Conservation (phyloP, 192 early-diverging fungal species). For the Coemansia erecta region DNA sequence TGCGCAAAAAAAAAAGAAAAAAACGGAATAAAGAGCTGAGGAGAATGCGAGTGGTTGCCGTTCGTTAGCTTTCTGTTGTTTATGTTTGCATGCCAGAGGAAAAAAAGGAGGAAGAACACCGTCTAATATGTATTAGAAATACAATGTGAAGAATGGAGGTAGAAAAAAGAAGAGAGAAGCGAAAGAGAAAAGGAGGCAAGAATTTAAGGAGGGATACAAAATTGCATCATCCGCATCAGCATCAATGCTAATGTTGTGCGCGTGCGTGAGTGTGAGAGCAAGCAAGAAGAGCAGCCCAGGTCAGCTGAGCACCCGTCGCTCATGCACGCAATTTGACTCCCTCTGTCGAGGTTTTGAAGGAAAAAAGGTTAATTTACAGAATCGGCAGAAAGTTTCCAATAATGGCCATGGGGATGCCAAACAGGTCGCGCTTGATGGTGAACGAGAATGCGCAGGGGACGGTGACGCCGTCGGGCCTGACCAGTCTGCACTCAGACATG, state of each 20-base stretch:
- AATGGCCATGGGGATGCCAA: slow-evolving; percentile 89
- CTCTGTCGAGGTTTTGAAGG: too few species aligned
- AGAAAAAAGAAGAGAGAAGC: background rate
- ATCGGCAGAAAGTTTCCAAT: slow-evolving; percentile 68
- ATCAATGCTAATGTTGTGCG: too few species aligned
- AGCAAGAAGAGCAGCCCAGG: background rate
- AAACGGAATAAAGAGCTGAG: background rate
- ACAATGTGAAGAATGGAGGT: background rate
- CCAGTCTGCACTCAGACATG: slow-evolving; percentile 83
- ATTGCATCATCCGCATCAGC: too few species aligned
- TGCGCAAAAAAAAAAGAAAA: background rate
- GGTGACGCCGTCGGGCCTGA: slow-evolving; percentile 64
- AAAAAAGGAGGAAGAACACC: background rate
- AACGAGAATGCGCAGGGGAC: slow-evolving; percentile 95
- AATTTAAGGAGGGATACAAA: background rate
- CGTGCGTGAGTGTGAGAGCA: too few species aligned
- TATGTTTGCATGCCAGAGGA: background rate
- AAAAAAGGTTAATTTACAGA: slow-evolving; percentile 20
- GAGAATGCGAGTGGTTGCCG: background rate
- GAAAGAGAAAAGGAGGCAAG: background rate
- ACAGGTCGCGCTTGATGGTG: slow-evolving; percentile 94
- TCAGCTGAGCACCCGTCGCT: slow-evolving; percentile 1
- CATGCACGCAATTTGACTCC: too few species aligned
- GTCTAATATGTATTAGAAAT: background rate
- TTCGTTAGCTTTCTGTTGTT: background rate